Conservation (phyloP, 441 rosid genomes). For the Erodium trifolium region DNA sequence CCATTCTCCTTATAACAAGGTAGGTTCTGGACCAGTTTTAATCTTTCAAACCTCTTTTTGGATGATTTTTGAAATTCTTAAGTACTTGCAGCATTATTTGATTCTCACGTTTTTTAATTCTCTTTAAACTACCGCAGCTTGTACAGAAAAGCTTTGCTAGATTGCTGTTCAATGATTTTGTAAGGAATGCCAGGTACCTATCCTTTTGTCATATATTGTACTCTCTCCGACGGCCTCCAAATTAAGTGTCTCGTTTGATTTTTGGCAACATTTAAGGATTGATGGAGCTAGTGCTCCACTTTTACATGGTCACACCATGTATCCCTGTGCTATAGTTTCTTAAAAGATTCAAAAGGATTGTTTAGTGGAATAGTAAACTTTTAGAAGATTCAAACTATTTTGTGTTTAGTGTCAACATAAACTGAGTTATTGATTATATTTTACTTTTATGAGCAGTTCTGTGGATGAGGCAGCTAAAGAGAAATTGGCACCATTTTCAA, state of each 20-base stretch:
- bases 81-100: conserved; percentile 4
- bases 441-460: conserved; percentile 39
- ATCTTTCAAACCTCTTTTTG: conserved; percentile 8
- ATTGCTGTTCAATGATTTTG: conserved; percentile 66
- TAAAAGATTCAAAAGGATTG: background rate
- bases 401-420: background rate
- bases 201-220: conserved; percentile 11
- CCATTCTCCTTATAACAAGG: conserved; percentile 99
- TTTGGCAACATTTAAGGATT: background rate
- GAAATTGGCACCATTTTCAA: conserved; percentile 70
- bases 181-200: conserved; percentile 64
- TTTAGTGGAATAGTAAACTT: background rate
- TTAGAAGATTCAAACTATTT: background rate
- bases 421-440: conserved; percentile 19
- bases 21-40: conserved; percentile 16
- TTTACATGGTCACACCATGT: background rate
- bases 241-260: background rate
- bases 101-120: conserved; percentile 7
- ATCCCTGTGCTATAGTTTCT: background rate
- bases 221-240: background rate
- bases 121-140: conserved; percentile 49
- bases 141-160: conserved; percentile 98
- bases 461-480: conserved; percentile 66
- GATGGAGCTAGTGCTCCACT: background rate
- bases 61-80: background rate